Evolutionary conservation across 768 basidiomycete genomes (phyloP).

Genomic region (Lentinula detonsa): DNA sequence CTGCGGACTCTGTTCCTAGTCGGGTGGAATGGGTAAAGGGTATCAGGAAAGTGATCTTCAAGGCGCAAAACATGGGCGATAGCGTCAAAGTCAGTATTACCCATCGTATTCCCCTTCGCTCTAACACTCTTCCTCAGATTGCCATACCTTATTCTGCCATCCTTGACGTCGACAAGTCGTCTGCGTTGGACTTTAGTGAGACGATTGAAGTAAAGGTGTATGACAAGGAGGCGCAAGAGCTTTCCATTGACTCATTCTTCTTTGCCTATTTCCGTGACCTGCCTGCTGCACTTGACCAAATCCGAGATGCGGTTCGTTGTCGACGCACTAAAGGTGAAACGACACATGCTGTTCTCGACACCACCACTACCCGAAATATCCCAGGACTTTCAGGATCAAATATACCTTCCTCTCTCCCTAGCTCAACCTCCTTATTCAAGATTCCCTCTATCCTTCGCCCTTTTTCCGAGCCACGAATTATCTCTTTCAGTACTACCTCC

Average conservation of each 20-base stretch:
- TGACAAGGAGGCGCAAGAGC: slow-evolving; percentile 64
- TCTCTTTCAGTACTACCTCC: neutral
- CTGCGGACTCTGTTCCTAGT: slow-evolving; percentile 76
- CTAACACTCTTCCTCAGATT: slow-evolving; percentile 43
- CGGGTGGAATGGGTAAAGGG: slow-evolving; percentile 96
- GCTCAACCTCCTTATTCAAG: slow-evolving; percentile 47
- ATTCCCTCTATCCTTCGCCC: slow-evolving; percentile 63
- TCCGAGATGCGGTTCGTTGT: slow-evolving; percentile 67
- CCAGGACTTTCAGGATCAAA: slow-evolving; percentile 4
- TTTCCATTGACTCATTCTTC: slow-evolving; percentile 83
- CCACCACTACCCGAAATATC: slow-evolving; percentile 38
- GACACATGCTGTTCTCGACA: slow-evolving; percentile 47
- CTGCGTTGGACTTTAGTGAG: slow-evolving; percentile 92
- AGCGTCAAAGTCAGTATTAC: slow-evolving; percentile 69
- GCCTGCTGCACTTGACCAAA: slow-evolving; percentile 69
- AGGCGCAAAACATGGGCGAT: slow-evolving; percentile 94
- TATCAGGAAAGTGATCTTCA: slow-evolving; percentile 90
- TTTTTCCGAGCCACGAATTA: slow-evolving; percentile 41
- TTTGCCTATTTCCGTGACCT: slow-evolving; percentile 93
- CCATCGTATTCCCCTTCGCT: neutral
- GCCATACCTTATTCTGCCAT: slow-evolving; percentile 91
- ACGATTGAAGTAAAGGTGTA: slow-evolving; percentile 92
- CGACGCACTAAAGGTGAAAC: slow-evolving; percentile 27
- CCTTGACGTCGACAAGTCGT: slow-evolving; percentile 81
- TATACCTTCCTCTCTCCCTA: slow-evolving; percentile 12